phyloP scores from a whole-genome alignment of 1,284 basidiomycete species.

The Golubevia pallescens region DNA sequence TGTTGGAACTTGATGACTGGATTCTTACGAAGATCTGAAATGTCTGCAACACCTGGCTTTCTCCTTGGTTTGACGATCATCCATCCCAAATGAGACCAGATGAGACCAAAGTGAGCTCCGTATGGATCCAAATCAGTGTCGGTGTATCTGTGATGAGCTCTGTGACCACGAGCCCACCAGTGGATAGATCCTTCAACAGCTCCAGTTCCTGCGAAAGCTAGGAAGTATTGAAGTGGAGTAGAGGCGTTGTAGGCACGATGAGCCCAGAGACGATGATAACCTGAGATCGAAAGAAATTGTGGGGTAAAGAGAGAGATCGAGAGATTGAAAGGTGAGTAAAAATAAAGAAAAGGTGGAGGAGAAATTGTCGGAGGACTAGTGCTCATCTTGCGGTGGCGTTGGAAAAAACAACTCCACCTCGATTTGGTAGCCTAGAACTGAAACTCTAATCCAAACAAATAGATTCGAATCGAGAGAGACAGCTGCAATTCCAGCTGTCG shows the following conservation, averaged over 20 bases:
- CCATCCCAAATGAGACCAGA: slow-evolving; percentile 63
- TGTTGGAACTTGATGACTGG: slow-evolving; percentile 62
- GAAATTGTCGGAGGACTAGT: background rate
- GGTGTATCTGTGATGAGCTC: slow-evolving; percentile 64
- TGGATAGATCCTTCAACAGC: slow-evolving; percentile 60
- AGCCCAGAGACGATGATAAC: slow-evolving; percentile 62
- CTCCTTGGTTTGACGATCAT: slow-evolving; percentile 62
- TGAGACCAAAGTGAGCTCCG: slow-evolving; percentile 58
- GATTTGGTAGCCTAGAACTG: too few species aligned
- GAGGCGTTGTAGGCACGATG: slow-evolving; percentile 57
- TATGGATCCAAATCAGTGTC: slow-evolving; percentile 64
- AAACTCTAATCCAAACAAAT: too few species aligned
- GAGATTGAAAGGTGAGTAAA: background rate
- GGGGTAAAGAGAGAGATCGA: background rate
- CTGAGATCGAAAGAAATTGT: slow-evolving; percentile 33
- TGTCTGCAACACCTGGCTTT: slow-evolving; percentile 62
- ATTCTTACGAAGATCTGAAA: slow-evolving; percentile 56
- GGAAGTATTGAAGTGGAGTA: slow-evolving; percentile 42
- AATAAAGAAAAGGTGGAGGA: background rate
- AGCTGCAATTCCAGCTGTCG: too few species aligned
- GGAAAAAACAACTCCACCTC: too few species aligned
- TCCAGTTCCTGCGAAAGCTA: slow-evolving; percentile 58
- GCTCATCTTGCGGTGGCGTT: background rate
- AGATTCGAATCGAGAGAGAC: too few species aligned
- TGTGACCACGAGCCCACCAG: slow-evolving; percentile 63